These are phyloP conservation scores for Astrocystis sublimbata DNA, from an alignment of 495 filamentous ascomycete genomes.

Conservation along the genomic window DNA sequence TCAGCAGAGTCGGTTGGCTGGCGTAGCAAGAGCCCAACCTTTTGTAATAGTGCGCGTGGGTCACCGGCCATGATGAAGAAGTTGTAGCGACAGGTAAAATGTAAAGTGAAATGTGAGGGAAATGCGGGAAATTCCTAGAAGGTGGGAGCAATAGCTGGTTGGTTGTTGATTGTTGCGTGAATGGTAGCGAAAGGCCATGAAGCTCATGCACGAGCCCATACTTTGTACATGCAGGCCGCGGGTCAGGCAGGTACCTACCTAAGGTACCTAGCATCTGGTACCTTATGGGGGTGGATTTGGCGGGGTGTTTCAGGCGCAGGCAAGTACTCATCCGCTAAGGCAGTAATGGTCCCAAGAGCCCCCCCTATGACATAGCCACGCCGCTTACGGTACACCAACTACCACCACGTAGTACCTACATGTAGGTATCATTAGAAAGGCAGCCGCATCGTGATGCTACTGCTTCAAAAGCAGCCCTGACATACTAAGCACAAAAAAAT, in stretches of 20 bases:
- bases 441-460: no score
- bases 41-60: constrained; percentile 47
- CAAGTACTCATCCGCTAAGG: background rate
- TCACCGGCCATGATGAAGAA: constrained; percentile 45
- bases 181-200: background rate
- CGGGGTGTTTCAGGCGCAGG: constrained; percentile 14
- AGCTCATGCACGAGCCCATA: constrained; percentile 4
- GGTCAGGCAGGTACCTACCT: no score
- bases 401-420: no score
- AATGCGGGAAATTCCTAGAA: constrained; percentile 3
- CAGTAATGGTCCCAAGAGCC: no score
- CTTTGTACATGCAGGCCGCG: no score
- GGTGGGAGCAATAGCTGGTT: background rate
- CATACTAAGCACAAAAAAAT: no score
- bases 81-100: constrained; percentile 6
- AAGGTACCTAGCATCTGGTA: background rate
- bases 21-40: constrained; percentile 36
- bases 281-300: constrained; percentile 6
- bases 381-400: background rate
- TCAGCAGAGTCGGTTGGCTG: constrained; percentile 35
- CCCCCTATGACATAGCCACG: background rate
- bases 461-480: no score
- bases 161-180: constrained; percentile 13
- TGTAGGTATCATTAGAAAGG: no score
- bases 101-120: constrained; percentile 1